A percentile compares a stretch with the other conserved stretches of the same genome.
Conservation (phyloP, 1,284 basidiomycete species). For the Pascua sp. region DNA sequence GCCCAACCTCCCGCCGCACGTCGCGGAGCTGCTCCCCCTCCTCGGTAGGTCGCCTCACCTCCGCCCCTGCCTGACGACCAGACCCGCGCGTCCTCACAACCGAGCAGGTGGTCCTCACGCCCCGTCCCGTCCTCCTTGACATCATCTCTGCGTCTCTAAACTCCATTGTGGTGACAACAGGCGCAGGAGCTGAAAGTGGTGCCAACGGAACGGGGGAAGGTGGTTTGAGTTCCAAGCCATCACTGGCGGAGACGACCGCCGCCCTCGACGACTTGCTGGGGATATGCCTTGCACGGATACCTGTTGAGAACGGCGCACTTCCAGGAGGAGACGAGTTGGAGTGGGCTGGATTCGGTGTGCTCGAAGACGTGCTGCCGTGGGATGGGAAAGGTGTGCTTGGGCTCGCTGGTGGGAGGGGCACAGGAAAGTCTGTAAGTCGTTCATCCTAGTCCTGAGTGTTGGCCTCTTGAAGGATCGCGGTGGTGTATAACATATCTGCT, state of each 20-base stretch:
- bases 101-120: conserved; percentile 39
- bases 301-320: background rate
- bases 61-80: conserved; percentile 5
- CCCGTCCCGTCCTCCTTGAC: conserved; percentile 12
- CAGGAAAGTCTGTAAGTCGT: conserved; percentile 43
- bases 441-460: background rate
- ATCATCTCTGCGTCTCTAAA: conserved; percentile 8
- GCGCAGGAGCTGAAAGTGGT: no score
- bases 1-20: conserved; percentile 21
- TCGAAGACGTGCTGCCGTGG: conserved; percentile 6
- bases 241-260: background rate
- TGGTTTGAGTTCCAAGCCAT: no score
- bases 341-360: conserved; percentile 37
- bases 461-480: no score
- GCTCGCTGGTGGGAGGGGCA: conserved; percentile 36
- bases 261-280: conserved; percentile 28
- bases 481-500: no score
- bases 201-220: no score
- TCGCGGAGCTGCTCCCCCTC: conserved; percentile 23
- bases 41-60: conserved; percentile 22
- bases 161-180: no score
- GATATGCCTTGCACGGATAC: conserved; percentile 12
- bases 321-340: background rate
- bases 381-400: conserved; percentile 36
- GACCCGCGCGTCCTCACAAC: conserved; percentile 31